Conservation (phyloP, 2,329 filamentous ascomycete species). For the Bertia moriformis region DNA sequence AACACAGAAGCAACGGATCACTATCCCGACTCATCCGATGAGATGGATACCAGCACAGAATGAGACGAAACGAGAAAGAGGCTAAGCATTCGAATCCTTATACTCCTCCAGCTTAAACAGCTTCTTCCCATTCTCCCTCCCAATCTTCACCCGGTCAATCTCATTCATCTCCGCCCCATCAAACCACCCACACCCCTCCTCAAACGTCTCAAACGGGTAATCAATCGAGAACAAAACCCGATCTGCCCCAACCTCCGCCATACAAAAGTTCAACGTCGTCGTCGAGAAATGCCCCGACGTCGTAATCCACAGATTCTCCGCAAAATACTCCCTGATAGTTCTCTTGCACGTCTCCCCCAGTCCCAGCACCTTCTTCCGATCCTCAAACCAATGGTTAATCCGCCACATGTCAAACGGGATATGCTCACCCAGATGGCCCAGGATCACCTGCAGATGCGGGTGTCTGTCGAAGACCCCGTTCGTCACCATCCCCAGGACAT, state of each 20-base stretch:
- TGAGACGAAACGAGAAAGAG: not conserved
- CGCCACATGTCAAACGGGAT: conserved; percentile 34
- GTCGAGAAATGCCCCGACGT: conserved; percentile 12
- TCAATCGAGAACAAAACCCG: conserved; percentile 10
- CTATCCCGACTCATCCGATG: too few relatives aligned
- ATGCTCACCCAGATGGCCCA: conserved; percentile 31
- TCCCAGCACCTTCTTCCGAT: conserved; percentile 18
- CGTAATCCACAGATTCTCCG: conserved; percentile 9
- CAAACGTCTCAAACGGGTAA: conserved; percentile 11
- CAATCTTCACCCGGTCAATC: conserved; percentile 8
- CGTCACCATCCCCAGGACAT: conserved; percentile 25
- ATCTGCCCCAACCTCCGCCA: conserved; percentile 8
- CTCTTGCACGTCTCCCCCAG: conserved; percentile 5
- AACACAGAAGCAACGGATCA: too few relatives aligned
- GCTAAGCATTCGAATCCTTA: not conserved
- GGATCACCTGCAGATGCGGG: conserved; percentile 27
- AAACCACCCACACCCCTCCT: conserved; percentile 10
- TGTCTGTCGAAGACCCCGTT: conserved; percentile 32
- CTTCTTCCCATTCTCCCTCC: conserved; percentile 8
- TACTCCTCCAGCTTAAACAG: conserved; percentile 5
- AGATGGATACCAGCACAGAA: too few relatives aligned
- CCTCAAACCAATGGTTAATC: conserved; percentile 24
- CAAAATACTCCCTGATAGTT: conserved; percentile 9
- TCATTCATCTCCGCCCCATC: conserved; percentile 6
- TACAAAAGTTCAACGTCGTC: conserved; percentile 8